Evolutionary conservation across 345 rosid genomes (phyloP), one percentile per base, ranked within the genome.

Genomic region (Leavenworthia alabamica): DNA sequence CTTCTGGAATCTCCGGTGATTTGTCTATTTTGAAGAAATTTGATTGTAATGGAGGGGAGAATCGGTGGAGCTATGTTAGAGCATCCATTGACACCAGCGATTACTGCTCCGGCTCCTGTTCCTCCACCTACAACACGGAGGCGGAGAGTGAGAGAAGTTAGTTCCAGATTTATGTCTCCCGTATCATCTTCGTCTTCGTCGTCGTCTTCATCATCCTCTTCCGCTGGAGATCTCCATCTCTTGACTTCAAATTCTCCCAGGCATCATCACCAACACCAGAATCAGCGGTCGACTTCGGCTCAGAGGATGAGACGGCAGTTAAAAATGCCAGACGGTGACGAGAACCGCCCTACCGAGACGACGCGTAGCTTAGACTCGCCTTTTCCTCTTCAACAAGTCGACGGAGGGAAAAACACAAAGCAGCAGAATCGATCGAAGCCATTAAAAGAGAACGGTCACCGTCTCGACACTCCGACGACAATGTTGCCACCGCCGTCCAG

Each of bases 161-260:
- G 90, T 22, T 89, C 95, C 5, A 61, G 95, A 62, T 89, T 86
- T 63, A 86, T 89, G 97, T 80, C 97, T 64, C 89, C 97, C 0
- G 62, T 63, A 5, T 70, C 88, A 7, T 74, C 77, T 0, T 68
- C 77, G 5, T 80, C 80, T 7, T 60, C 72, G 16, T 75, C 66
- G 1, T 57, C 64, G 0, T 44, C 61, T 0, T 68, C 68, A 0
- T 71, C 70, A 1, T 60, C 76, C 4, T 46, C 73, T 22, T 55
- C 73, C 49, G 64, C 77, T 36, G 78, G 75, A 39, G 81, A 81
- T 70, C 77, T 71, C 23, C 76, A 78, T 70, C 66, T 39, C 7
- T 53, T 62, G 64, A 27, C 53, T 13, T 37, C 77, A 12, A 81
- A 79, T 46, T 83, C 84, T 10, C 83, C 70, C 9, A 77, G 62